Evolutionary conservation across 345 rosid species (phyloP).

Genomic region (Erodium maritimum): DNA sequence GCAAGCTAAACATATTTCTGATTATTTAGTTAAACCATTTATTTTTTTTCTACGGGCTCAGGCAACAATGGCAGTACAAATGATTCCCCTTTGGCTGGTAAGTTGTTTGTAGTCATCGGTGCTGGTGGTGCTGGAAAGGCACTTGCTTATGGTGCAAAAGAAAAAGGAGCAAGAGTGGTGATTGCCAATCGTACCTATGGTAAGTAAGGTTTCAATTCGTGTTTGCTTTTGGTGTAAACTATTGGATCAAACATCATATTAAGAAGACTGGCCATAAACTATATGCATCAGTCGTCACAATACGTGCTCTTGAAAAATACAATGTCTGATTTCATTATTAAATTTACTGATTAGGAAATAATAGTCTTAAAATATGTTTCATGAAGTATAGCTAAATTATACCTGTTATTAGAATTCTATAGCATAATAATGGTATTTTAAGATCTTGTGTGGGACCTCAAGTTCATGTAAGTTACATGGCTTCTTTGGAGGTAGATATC

Average conservation of each 20-base stretch:
- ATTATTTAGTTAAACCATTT: neutral
- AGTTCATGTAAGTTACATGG: neutral
- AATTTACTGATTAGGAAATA: neutral
- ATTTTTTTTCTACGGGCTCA: conserved; percentile 25
- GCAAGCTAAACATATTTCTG: neutral
- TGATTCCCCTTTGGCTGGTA: conserved; percentile 61
- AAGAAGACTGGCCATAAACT: neutral
- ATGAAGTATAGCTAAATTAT: neutral
- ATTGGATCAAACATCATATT: neutral
- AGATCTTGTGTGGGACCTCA: too few relatives aligned
- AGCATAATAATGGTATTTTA: too few relatives aligned
- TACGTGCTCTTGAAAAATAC: neutral
- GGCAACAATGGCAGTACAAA: conserved; percentile 16
- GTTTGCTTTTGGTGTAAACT: neutral
- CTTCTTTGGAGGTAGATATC: neutral
- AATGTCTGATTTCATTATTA: neutral
- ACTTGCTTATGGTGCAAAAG: conserved; percentile 89
- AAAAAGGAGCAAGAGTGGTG: conserved; percentile 71
- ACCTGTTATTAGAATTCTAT: too few relatives aligned
- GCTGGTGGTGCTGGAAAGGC: conserved; percentile 98
- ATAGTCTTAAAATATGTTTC: neutral
- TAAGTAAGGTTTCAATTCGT: conserved; percentile 29
- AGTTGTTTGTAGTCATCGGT: conserved; percentile 80
- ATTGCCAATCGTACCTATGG: conserved; percentile 88
- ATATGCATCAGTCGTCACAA: neutral